phyloP scores from a whole-genome alignment of 352 stramenopile species.

The Pythium rishiriense region DNA sequence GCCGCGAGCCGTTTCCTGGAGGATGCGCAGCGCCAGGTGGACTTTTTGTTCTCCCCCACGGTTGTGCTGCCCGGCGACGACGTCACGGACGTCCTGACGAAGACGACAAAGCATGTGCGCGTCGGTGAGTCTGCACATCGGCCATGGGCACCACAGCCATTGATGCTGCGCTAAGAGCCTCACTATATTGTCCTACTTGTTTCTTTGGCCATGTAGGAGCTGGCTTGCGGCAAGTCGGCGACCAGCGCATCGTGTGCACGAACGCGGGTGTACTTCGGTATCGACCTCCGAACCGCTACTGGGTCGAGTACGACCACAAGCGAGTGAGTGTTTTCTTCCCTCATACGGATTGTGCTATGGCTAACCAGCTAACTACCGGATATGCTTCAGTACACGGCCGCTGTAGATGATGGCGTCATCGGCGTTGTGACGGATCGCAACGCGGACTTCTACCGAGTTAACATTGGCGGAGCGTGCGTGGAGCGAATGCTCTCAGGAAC shows the following conservation, averaged over 20 bases:
- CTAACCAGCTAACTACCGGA: background rate
- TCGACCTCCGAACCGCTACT: conserved; percentile 86
- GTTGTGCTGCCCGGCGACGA: conserved; percentile 81
- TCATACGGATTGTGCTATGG: background rate
- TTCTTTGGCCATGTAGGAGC: conserved; percentile 36
- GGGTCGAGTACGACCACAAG: conserved; percentile 89
- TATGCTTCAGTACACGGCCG: conserved; percentile 56
- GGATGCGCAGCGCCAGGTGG: conserved; percentile 70
- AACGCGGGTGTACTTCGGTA: conserved; percentile 87
- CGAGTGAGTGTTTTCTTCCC: conserved; percentile 43
- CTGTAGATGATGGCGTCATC: conserved; percentile 92
- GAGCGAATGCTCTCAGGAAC: background rate
- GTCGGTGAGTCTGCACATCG: conserved; percentile 39
- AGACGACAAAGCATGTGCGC: conserved; percentile 66
- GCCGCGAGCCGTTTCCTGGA: conserved; percentile 66
- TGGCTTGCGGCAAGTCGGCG: conserved; percentile 55
- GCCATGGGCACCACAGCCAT: background rate
- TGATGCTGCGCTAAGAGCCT: background rate
- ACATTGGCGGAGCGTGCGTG: conserved; percentile 91
- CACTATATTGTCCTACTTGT: conserved; percentile 4
- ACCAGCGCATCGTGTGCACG: conserved; percentile 68
- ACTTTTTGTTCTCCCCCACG: conserved; percentile 73
- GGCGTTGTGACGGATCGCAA: conserved; percentile 94
- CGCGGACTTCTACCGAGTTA: conserved; percentile 94
- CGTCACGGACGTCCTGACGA: conserved; percentile 74